A percentile compares a stretch with the other conserved stretches of the same genome.
phyloP scores from a whole-genome alignment of 1,284 basidiomycete species.

The Peniophora sp. region DNA sequence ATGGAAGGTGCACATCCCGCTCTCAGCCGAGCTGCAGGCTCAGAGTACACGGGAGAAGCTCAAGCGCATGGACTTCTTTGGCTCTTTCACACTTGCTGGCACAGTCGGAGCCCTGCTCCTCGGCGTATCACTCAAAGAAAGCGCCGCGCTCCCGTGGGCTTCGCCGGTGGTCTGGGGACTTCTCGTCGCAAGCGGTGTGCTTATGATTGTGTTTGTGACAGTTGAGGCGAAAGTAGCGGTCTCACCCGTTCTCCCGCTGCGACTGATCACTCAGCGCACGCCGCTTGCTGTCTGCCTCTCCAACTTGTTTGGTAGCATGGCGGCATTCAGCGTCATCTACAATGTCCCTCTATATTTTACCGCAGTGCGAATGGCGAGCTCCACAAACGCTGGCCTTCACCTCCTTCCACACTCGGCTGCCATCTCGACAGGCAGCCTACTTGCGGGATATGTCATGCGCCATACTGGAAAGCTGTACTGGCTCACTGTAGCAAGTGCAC shows the following conservation, averaged over 20 bases:
- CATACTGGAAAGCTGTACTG: conserved; percentile 74
- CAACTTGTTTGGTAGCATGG: conserved; percentile 72
- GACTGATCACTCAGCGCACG: conserved; percentile 66
- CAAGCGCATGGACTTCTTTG: conserved; percentile 74
- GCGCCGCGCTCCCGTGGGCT: conserved; percentile 75
- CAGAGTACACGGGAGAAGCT: conserved; percentile 58
- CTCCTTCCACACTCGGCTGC: conserved; percentile 82
- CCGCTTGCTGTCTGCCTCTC: conserved; percentile 74
- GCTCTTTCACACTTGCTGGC: conserved; percentile 70
- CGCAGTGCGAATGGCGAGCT: conserved; percentile 70
- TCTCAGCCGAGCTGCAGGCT: conserved; percentile 52
- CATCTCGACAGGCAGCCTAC: conserved; percentile 6
- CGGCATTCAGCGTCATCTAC: conserved; percentile 81
- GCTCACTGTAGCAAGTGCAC: conserved; percentile 56
- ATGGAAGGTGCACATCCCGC: conserved; percentile 65
- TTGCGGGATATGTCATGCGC: conserved; percentile 47
- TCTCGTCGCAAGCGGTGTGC: conserved; percentile 47
- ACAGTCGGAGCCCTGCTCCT: conserved; percentile 71
- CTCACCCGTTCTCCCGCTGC: conserved; percentile 82
- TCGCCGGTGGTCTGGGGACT: conserved; percentile 63
- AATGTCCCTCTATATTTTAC: conserved; percentile 86
- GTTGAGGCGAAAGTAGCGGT: conserved; percentile 70
- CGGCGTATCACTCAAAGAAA: conserved; percentile 72
- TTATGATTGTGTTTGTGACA: conserved; percentile 52
- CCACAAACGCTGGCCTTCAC: conserved; percentile 72